Percentiles rank a stretch among this genome's conserved stretches.
Conservation (phyloP, 176 grass and related monocot species). For the Poa annua region DNA sequence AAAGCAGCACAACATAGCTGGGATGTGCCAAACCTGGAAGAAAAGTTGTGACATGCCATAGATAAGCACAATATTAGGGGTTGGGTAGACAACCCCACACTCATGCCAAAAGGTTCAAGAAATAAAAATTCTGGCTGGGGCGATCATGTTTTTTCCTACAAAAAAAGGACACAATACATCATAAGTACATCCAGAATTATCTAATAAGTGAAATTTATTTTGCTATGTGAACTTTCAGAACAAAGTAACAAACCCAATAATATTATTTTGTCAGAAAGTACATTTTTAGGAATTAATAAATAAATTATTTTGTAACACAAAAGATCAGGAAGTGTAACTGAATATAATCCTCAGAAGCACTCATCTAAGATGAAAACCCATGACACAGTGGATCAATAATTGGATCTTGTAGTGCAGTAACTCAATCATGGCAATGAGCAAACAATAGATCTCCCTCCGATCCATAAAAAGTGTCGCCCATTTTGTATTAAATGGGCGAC, state of each 20-base stretch:
- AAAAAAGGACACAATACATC: slow-evolving; percentile 44
- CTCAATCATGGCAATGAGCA: background rate
- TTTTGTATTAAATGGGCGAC: too few species aligned
- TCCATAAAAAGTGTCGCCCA: too few species aligned
- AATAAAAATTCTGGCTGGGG: slow-evolving; percentile 32
- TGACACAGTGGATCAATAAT: background rate
- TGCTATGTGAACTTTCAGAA: background rate
- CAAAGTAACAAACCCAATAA: slow-evolving; percentile 20
- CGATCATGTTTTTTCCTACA: slow-evolving; percentile 57
- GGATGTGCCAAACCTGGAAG: slow-evolving; percentile 21
- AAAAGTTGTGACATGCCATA: background rate
- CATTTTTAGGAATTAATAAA: background rate
- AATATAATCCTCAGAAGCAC: slow-evolving; percentile 26
- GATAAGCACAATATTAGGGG: background rate
- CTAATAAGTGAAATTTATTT: slow-evolving; percentile 14
- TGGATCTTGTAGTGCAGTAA: background rate
- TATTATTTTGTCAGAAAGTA: background rate
- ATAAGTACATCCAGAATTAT: slow-evolving; percentile 34
- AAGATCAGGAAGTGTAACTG: slow-evolving; percentile 13
- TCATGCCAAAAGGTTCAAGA: slow-evolving; percentile 48
- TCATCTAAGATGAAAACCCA: slow-evolving; percentile 28
- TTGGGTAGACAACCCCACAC: slow-evolving; percentile 1
- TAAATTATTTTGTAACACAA: background rate
- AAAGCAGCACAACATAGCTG: background rate
- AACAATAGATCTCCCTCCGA: background rate